A percentile compares a stretch with the other conserved stretches of the same genome.
phyloP scores from a whole-genome alignment of 805 yeast genomes.

The Kodamaea nitidulidarum region DNA sequence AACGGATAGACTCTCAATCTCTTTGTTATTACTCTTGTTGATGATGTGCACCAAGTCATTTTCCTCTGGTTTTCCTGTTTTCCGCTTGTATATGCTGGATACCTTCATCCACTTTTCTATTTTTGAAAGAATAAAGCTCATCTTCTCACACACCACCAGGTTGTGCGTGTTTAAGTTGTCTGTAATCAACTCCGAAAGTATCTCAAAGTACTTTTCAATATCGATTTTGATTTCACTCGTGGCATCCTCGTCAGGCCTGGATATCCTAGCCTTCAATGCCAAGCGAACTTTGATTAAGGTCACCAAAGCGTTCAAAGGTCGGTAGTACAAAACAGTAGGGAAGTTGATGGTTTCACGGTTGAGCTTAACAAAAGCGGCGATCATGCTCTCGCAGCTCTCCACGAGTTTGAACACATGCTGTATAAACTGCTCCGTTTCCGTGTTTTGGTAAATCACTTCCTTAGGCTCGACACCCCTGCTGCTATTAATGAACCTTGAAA shows the following conservation, averaged over 20 bases:
- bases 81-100: slow-evolving; percentile 15
- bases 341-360: slow-evolving; percentile 36
- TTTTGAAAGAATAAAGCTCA: slow-evolving; percentile 20
- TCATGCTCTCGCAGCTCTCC: slow-evolving; percentile 42
- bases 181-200: slow-evolving; percentile 16
- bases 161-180: slow-evolving; percentile 18
- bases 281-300: slow-evolving; percentile 45
- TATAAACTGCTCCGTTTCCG: slow-evolving; percentile 28
- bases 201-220: slow-evolving; percentile 19
- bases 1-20: slow-evolving; percentile 27
- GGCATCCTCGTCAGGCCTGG: slow-evolving; percentile 10
- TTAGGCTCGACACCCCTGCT: background rate
- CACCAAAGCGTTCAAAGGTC: slow-evolving; percentile 52
- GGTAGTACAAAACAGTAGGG: slow-evolving; percentile 51
- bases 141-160: slow-evolving; percentile 21
- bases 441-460: slow-evolving; percentile 8
- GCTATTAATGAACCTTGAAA: slow-evolving; percentile 31
- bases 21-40: slow-evolving; percentile 28
- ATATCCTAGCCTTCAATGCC: slow-evolving; percentile 34
- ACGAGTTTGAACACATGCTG: slow-evolving; percentile 41
- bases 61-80: slow-evolving; percentile 1
- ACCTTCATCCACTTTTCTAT: slow-evolving; percentile 28
- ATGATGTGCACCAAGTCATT: slow-evolving; percentile 24
- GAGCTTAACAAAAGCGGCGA: slow-evolving; percentile 41
- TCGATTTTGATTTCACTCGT: slow-evolving; percentile 11